phyloP scores from a whole-genome alignment of 768 basidiomycete genomes.

The Pilatotrama ljubarskyi region DNA sequence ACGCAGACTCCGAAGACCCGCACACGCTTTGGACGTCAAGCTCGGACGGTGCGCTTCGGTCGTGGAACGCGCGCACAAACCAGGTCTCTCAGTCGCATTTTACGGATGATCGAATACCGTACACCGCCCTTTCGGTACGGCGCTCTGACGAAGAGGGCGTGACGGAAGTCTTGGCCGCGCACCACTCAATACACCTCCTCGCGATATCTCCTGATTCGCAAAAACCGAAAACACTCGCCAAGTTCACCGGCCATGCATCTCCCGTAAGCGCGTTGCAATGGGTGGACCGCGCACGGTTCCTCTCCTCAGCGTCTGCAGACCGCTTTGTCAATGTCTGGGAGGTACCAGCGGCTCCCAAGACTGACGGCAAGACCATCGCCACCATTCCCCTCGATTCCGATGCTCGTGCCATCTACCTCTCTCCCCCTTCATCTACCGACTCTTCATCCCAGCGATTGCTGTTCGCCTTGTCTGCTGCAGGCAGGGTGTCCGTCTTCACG shows the following conservation, averaged over 20 bases:
- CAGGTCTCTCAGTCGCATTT: slow-evolving; percentile 53
- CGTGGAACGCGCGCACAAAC: slow-evolving; percentile 58
- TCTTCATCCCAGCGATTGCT: slow-evolving; percentile 41
- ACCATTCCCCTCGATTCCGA: slow-evolving; percentile 66
- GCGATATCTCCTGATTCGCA: slow-evolving; percentile 36
- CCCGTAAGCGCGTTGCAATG: slow-evolving; percentile 52
- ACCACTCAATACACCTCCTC: slow-evolving; percentile 58
- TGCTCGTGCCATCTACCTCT: slow-evolving; percentile 44
- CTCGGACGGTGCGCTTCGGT: slow-evolving; percentile 54
- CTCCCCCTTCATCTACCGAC: slow-evolving; percentile 23
- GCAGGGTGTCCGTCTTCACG: slow-evolving; percentile 57
- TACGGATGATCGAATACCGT: slow-evolving; percentile 58
- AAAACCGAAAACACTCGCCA: slow-evolving; percentile 47
- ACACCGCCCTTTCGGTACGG: slow-evolving; percentile 50
- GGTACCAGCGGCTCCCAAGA: slow-evolving; percentile 40
- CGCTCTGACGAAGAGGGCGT: slow-evolving; percentile 36
- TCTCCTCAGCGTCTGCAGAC: slow-evolving; percentile 63
- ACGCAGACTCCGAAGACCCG: slow-evolving; percentile 31
- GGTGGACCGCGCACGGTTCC: slow-evolving; percentile 49
- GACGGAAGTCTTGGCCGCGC: slow-evolving; percentile 54
- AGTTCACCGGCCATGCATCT: slow-evolving; percentile 69
- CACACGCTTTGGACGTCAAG: slow-evolving; percentile 54
- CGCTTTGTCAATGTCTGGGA: slow-evolving; percentile 66
- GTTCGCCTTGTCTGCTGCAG: slow-evolving; percentile 58
- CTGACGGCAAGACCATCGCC: slow-evolving; percentile 55